Conservation (phyloP, 2,329 filamentous ascomycete genomes). For the Lecanicillium sp. region DNA sequence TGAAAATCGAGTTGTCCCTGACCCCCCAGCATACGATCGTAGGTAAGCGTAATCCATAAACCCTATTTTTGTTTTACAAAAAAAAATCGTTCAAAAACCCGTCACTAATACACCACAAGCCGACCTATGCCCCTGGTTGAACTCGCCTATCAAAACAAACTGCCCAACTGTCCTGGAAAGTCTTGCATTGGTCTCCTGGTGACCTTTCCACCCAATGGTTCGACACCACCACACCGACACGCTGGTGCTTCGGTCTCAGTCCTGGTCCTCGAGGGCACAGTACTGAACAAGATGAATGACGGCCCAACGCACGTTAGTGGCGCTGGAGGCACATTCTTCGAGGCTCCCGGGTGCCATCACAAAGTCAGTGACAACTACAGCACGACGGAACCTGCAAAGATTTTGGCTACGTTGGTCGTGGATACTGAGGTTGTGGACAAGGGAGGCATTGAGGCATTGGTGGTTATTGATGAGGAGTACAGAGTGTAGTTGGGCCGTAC, state of each 20-base stretch:
- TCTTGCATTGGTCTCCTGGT: constrained; percentile 14
- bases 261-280: constrained; percentile 11
- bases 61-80: not conserved
- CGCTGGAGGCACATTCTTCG: constrained; percentile 14
- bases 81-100: too few species aligned
- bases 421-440: constrained; percentile 12
- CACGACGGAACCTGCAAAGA: constrained; percentile 6
- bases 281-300: constrained; percentile 18
- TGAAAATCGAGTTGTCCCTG: too few species aligned
- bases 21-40: constrained; percentile 2
- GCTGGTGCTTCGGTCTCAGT: constrained; percentile 13
- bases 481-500: constrained; percentile 1
- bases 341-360: constrained; percentile 16
- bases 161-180: constrained; percentile 14
- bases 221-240: constrained; percentile 15
- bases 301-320: constrained; percentile 12
- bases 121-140: constrained; percentile 6
- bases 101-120: not conserved
- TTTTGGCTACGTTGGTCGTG: constrained; percentile 12
- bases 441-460: constrained; percentile 11
- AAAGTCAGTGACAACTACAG: constrained; percentile 14
- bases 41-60: constrained; percentile 2
- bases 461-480: constrained; percentile 13
- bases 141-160: constrained; percentile 13
- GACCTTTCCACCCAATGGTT: constrained; percentile 12